These are phyloP conservation scores for Nothophaeocryptopus gaeumannii DNA, from an alignment of 2,329 filamentous ascomycete genomes.

Conservation along the genomic window DNA sequence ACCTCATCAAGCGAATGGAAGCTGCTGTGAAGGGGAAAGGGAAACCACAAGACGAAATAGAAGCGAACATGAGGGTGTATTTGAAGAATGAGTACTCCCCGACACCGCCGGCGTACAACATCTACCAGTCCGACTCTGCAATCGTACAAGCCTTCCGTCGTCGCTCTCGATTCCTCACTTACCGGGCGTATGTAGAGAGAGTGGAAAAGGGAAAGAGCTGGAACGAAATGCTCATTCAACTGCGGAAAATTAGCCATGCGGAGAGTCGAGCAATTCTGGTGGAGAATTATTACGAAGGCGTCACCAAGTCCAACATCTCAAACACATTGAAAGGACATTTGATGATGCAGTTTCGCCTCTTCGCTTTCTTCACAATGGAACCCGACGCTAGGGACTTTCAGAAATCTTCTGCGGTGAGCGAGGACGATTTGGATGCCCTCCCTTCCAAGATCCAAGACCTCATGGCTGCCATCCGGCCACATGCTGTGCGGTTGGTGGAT, in stretches of 20 bases:
- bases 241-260: conserved; percentile 43
- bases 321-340: conserved; percentile 36
- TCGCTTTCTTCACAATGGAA: conserved; percentile 49
- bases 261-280: conserved; percentile 52
- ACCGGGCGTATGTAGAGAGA: conserved; percentile 44
- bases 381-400: conserved; percentile 46
- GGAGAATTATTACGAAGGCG: conserved; percentile 46
- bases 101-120: conserved; percentile 30
- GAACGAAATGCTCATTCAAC: conserved; percentile 46
- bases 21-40: conserved; percentile 38
- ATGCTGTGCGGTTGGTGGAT: conserved; percentile 53
- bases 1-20: conserved; percentile 54
- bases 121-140: conserved; percentile 37
- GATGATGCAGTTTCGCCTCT: conserved; percentile 47
- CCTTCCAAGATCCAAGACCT: conserved; percentile 44
- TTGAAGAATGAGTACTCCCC: conserved; percentile 35
- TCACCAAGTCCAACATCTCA: conserved; percentile 25
- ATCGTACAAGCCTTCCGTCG: conserved; percentile 48
- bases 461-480: conserved; percentile 50
- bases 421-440: conserved; percentile 42
- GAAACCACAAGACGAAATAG: conserved; percentile 39
- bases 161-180: conserved; percentile 44
- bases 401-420: conserved; percentile 43
- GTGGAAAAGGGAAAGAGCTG: conserved; percentile 47
- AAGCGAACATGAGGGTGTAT: conserved; percentile 42